phyloP scores from a whole-genome alignment of 257 asterid species.

The Lycium barbarum region DNA sequence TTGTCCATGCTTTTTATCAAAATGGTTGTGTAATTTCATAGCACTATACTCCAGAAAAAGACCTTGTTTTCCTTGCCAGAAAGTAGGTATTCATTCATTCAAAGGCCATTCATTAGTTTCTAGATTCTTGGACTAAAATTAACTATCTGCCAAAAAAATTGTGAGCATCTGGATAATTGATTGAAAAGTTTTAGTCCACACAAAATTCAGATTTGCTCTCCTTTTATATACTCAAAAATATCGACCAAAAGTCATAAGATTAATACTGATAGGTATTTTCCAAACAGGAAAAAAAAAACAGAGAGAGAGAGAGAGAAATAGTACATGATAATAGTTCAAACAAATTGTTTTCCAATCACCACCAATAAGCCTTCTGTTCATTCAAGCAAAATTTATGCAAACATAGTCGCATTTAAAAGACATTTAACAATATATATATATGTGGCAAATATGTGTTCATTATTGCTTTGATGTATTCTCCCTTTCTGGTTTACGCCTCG shows the following conservation, averaged over 20 bases:
- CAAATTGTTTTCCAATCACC: neutral
- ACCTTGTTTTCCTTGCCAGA: neutral
- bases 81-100: neutral
- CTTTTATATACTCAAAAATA: neutral
- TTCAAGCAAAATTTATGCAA: conserved; percentile 12
- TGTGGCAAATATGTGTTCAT: neutral
- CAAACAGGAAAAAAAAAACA: neutral
- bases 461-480: conserved; percentile 36
- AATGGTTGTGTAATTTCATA: neutral
- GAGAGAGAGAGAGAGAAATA: neutral
- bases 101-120: neutral
- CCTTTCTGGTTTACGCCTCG: conserved; percentile 31
- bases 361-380: neutral
- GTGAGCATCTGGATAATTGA: neutral
- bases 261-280: neutral
- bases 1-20: neutral
- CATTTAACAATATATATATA: neutral
- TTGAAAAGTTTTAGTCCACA: neutral
- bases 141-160: neutral
- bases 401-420: neutral
- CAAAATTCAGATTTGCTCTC: neutral
- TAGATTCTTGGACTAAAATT: neutral
- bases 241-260: neutral
- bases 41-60: neutral
- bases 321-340: neutral